These are phyloP conservation scores for Phialophora macrospora DNA, from an alignment of 2,329 filamentous ascomycete species.

Conservation along the genomic window DNA sequence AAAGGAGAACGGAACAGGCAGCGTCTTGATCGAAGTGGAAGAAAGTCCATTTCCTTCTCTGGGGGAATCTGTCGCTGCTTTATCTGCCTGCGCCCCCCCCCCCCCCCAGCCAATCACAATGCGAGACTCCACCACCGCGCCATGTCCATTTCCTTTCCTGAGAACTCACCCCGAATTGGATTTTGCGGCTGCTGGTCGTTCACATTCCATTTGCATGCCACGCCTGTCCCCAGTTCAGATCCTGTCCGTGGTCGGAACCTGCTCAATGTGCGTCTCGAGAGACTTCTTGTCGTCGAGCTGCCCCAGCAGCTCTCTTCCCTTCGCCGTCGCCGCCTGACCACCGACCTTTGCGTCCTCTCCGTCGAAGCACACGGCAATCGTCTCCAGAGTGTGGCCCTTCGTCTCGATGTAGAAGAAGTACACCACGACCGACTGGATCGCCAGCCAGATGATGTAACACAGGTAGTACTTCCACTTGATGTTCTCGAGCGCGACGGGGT, in stretches of 20 bases:
- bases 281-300: slow-evolving; percentile 18
- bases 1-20: background rate
- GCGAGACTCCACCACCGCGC: too few species aligned
- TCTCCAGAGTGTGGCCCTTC: slow-evolving; percentile 44
- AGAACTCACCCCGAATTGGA: background rate
- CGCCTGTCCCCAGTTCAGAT: background rate
- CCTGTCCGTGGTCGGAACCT: slow-evolving; percentile 2
- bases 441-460: slow-evolving; percentile 40
- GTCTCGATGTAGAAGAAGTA: slow-evolving; percentile 46
- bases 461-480: slow-evolving; percentile 43
- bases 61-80: background rate
- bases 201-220: background rate
- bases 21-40: background rate
- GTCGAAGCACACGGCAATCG: slow-evolving; percentile 41
- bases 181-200: background rate
- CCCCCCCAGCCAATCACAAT: background rate
- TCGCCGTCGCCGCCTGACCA: slow-evolving; percentile 17
- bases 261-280: slow-evolving; percentile 12
- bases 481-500: slow-evolving; percentile 40
- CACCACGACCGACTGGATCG: slow-evolving; percentile 44
- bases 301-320: slow-evolving; percentile 14
- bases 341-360: slow-evolving; percentile 19
- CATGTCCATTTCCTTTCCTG: background rate
- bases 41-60: background rate
- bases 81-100: too few species aligned